phyloP scores from a whole-genome alignment of 129 eudicot genomes.

The Kitagawia praeruptora region DNA sequence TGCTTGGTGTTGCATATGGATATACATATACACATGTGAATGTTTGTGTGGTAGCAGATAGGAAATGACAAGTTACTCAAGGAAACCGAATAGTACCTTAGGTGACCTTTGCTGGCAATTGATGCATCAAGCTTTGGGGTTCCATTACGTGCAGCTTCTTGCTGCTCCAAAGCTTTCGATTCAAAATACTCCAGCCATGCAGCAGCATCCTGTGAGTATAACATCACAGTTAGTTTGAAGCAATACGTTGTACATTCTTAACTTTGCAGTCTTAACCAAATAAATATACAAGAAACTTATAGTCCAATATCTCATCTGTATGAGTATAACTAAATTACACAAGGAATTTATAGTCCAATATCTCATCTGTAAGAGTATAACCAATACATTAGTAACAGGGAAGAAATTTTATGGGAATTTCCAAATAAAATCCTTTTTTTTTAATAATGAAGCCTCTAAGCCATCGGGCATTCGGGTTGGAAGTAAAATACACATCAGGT shows the following conservation, averaged over 20 bases:
- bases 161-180: constrained; percentile 94
- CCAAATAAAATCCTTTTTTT: not conserved
- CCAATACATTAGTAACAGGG: not conserved
- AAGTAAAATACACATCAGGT: not conserved
- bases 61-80: constrained; percentile 15
- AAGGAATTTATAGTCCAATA: too few species aligned
- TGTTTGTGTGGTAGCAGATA: not conserved
- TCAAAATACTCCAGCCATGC: constrained; percentile 99
- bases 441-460: not conserved
- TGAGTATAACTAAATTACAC: not conserved
- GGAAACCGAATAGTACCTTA: constrained; percentile 68
- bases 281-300: not conserved
- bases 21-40: not conserved
- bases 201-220: constrained; percentile 82
- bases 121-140: constrained; percentile 92
- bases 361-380: too few species aligned
- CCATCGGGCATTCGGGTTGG: not conserved
- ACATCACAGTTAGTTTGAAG: not conserved
- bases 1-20: not conserved
- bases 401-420: not conserved
- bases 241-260: constrained; percentile 1
- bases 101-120: constrained; percentile 99
- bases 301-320: not conserved
- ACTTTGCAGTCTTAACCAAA: not conserved
- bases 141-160: constrained; percentile 91